These are phyloP conservation scores for Nakaseomyces delphensis DNA, from an alignment of 1,139 yeast species.

Conservation along the genomic window DNA sequence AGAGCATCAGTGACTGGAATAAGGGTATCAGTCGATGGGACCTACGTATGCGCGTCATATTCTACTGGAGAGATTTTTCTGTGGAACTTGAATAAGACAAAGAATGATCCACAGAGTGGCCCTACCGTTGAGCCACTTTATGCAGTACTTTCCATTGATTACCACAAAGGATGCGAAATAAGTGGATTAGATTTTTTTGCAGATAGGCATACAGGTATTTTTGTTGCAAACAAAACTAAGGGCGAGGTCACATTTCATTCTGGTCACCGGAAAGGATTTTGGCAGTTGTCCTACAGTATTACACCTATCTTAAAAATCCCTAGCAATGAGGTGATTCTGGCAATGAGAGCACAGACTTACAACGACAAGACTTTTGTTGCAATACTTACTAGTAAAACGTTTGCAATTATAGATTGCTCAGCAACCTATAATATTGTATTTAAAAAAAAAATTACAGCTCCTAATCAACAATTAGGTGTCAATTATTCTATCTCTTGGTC, in stretches of 20 bases:
- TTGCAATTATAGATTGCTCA: constrained; percentile 42
- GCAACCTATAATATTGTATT: not conserved
- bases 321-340: constrained; percentile 1
- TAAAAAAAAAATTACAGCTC: not conserved
- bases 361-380: constrained; percentile 45
- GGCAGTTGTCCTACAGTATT: constrained; percentile 37
- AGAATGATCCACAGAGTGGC: not conserved
- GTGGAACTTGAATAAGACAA: constrained; percentile 36
- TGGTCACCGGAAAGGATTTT: constrained; percentile 47
- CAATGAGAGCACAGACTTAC: constrained; percentile 25
- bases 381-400: constrained; percentile 44
- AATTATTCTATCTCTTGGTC: constrained; percentile 43
- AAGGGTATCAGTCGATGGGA: constrained; percentile 43
- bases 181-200: constrained; percentile 47
- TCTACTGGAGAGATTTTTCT: constrained; percentile 38
- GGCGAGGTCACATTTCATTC: constrained; percentile 57
- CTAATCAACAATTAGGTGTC: constrained; percentile 6
- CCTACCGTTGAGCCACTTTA: constrained; percentile 11
- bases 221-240: constrained; percentile 45
- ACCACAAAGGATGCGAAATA: constrained; percentile 29
- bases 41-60: constrained; percentile 42
- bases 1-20: constrained; percentile 37
- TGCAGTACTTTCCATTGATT: constrained; percentile 24
- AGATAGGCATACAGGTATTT: constrained; percentile 46
- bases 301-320: constrained; percentile 12